Base-by-base conservation (phyloP, 768 basidiomycete species). In the Lentinula sp. region DNA sequence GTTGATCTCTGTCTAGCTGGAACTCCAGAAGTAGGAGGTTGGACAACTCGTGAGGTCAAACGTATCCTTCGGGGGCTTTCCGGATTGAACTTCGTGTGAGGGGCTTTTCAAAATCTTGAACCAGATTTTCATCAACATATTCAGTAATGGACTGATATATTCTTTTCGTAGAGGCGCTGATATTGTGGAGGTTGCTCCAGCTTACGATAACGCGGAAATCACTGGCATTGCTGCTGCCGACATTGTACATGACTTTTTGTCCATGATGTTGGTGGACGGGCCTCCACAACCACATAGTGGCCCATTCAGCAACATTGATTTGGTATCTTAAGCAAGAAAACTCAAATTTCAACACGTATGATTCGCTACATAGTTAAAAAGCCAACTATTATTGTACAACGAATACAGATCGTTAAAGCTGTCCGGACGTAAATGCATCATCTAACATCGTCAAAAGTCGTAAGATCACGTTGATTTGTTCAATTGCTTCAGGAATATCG, bases 11-110 rank as follows among this genome's bases (percentile, higher is more conserved):
- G 9, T n/a, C 16, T 60, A 84, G 81, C 85, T 52, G 85, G 86
- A 21, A 86, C 86, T 1, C 85, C 86, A 5, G 86, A 87, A 65
- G 74, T 78, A 2, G 86, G 86, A 57, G 86, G 86, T 15, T 87
- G 83, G 84, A 84, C 86, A 13, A 81, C 78, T 5, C 78, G 86
- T 53, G 86, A 87, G 69, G 77, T 84, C 52, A 85, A 86, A 62
- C 77, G 82, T 37, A 84, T 87, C 65, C 75, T 86, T 50, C 80
- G 86, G 39, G 86, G 86, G 6, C 71, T 87, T 11, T 75, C 77
- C 0, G 84, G 85, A 8, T 70, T 87, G 31, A 84, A 87, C 68
- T 79, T 86, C 45, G 78, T 87, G 84, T 83, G 37, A 74, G 37
- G 28, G 79, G 63, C 23, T 39, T 28, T 49, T 34, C 45, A 13